Percentiles rank a stretch among this genome's conserved stretches.
Evolutionary conservation across 1,284 basidiomycete species (phyloP).

Genomic region (Ceratobasidium sp.): DNA sequence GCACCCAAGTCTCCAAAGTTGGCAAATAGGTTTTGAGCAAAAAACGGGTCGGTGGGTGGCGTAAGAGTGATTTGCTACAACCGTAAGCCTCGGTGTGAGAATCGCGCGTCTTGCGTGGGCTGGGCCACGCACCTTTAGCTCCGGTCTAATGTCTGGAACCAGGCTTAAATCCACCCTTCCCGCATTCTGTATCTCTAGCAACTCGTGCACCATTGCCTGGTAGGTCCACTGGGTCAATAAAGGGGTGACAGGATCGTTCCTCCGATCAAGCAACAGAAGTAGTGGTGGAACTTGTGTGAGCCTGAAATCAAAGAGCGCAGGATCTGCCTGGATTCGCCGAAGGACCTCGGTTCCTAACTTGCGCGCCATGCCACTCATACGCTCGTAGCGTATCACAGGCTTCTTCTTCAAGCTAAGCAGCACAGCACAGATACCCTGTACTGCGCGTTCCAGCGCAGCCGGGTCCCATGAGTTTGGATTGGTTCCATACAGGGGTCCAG

Average conservation of each 20-base stretch:
- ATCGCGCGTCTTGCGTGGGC: background rate
- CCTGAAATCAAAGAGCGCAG: constrained; percentile 80
- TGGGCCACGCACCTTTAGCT: constrained; percentile 74
- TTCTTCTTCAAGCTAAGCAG: constrained; percentile 96
- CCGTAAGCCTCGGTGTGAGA: constrained; percentile 10
- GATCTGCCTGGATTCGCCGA: constrained; percentile 71
- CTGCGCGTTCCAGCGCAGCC: constrained; percentile 78
- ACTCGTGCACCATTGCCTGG: constrained; percentile 99
- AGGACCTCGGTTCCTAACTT: constrained; percentile 89
- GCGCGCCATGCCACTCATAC: constrained; percentile 91
- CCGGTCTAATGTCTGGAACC: constrained; percentile 88
- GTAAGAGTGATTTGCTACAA: constrained; percentile 92
- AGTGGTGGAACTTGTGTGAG: constrained; percentile 78
- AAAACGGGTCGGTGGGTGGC: constrained; percentile 93
- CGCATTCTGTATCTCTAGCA: constrained; percentile 93
- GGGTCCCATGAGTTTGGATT: constrained; percentile 73
- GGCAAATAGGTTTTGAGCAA: constrained; percentile 88
- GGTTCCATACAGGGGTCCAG: constrained; percentile 74
- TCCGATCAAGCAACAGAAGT: constrained; percentile 84
- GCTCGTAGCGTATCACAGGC: constrained; percentile 93
- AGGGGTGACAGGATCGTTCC: constrained; percentile 98
- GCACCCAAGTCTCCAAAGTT: constrained; percentile 98
- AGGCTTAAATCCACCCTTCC: constrained; percentile 80
- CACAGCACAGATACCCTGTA: constrained; percentile 87
- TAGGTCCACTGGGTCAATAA: constrained; percentile 99